Evolutionary conservation across 192 early-diverging fungal species (phyloP).

Genomic region (Linderina pennispora): DNA sequence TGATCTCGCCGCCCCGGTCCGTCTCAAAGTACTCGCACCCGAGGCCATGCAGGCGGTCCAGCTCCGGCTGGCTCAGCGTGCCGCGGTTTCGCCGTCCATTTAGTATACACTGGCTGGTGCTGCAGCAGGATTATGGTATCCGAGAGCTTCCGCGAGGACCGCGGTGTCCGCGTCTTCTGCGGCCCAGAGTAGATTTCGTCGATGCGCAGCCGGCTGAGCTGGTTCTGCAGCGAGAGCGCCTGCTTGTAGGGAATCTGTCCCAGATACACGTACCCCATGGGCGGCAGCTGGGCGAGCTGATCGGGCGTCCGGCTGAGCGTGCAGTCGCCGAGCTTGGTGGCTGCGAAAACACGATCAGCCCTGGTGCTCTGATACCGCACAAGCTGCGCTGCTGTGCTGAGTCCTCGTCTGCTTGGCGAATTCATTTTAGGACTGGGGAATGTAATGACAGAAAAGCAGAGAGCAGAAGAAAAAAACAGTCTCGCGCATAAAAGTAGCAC

Average conservation of each 20-base stretch:
- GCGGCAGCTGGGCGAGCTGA: conserved; percentile 25
- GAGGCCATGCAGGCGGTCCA: conserved; percentile 44
- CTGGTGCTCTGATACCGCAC: no score
- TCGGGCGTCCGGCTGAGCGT: conserved; percentile 17
- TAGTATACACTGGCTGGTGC: conserved; percentile 90
- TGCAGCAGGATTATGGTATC: conserved; percentile 67
- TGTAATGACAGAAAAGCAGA: no score
- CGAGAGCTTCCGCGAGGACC: neutral
- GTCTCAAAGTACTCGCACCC: conserved; percentile 68
- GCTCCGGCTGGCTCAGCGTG: conserved; percentile 44
- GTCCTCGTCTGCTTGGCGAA: neutral
- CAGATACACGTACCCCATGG: conserved; percentile 44
- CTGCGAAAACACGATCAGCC: no score
- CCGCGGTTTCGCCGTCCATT: conserved; percentile 78
- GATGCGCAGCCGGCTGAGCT: conserved; percentile 51
- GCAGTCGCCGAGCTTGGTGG: conserved; percentile 11
- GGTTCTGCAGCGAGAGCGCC: conserved; percentile 56
- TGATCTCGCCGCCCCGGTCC: conserved; percentile 85
- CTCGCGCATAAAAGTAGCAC: neutral
- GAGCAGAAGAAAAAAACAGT: no score
- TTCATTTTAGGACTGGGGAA: no score
- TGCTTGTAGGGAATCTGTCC: conserved; percentile 49
- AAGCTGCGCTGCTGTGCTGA: no score
- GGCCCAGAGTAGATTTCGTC: conserved; percentile 25
- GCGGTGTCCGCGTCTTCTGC: neutral